Base-by-base conservation (phyloP, 2,329 filamentous ascomycete species). In the Cytospora chrysosperma region DNA sequence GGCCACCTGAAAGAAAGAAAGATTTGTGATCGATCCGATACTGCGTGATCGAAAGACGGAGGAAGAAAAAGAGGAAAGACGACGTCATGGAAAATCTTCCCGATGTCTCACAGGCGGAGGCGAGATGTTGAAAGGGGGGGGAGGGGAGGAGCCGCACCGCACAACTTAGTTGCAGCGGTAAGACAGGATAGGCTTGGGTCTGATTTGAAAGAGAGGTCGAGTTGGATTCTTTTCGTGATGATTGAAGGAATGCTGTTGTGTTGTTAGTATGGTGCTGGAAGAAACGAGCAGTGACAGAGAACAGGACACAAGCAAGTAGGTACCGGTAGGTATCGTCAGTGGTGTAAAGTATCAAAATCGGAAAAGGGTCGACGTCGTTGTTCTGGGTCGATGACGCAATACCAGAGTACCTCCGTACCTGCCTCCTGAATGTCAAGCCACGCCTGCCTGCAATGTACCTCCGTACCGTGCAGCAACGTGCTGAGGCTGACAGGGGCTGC, bases 51-150 rank as follows among this genome's bases (percentile, higher is more conserved):
- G n/a, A 47, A 47, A 47, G 10, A 21, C 8, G 43, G 21, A 21
- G 43, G 24, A 47, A 24, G n/a, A 13, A 24, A 24, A 24, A 13
- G 13, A 28, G 9, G 32, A 9, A 26, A 24, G 24, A 26, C 26
- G 54, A 61, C 58, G 58, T 61, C 58, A 61, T 61, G 54, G 8
- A 26, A 26, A 49, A 28, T n/a, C 21, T 27, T 47, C 21, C 55
- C 28, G 49, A 52, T 15, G 43, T 47, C 34, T 50, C 56, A 54
- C 27, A 26, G 43, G 27, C n/a, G 3, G n/a, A 47, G n/a, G 40
- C 8, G 40, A 47, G 7, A 47, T 47, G 40, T 8, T 21, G 12
- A 34, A 34, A 34, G 32, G 4, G 32, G 4, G 32, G 32, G 32
- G 10, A 4, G 32, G 32, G 32, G 9, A 13, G 10, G 15, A 9